Evolutionary conservation across 2,329 filamentous ascomycete species (phyloP).

Genomic region (Meredithiella fracta): DNA sequence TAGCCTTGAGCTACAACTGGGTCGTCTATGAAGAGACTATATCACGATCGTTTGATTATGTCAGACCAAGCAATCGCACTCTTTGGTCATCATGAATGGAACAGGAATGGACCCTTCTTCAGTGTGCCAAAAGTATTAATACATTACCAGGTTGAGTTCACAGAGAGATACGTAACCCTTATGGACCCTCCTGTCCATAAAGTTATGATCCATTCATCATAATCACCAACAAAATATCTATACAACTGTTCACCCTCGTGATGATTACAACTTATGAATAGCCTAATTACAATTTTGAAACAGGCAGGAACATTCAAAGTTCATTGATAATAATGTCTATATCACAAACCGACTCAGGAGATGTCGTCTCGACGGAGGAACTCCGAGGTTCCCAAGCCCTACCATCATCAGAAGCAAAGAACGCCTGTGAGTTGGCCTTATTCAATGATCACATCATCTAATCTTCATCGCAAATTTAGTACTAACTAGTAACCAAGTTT

Average conservation of each 20-base stretch:
- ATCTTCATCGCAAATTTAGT: not conserved
- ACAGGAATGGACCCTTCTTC: no score
- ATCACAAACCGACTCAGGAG: not conserved
- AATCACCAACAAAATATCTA: not conserved
- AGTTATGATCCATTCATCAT: not conserved
- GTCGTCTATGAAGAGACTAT: no score
- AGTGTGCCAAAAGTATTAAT: not conserved
- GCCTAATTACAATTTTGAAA: not conserved
- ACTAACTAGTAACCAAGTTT: not conserved
- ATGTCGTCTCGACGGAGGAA: not conserved
- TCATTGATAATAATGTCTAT: not conserved
- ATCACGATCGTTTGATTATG: no score
- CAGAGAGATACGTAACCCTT: not conserved
- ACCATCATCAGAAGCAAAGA: not conserved
- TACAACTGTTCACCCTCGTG: conserved; percentile 5
- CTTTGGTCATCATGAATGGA: not conserved
- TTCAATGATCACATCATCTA: not conserved
- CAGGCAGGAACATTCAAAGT: no score
- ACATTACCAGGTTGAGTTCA: not conserved
- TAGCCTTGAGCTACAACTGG: no score
- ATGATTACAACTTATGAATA: not conserved
- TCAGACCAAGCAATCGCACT: not conserved
- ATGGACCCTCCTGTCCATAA: not conserved
- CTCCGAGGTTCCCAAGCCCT: not conserved
- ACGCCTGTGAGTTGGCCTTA: conserved; percentile 1